A percentile compares a stretch with the other conserved stretches of the same genome.
Evolutionary conservation across 1,284 basidiomycete genomes (phyloP).

Genomic region (Cerioporus squamosus): DNA sequence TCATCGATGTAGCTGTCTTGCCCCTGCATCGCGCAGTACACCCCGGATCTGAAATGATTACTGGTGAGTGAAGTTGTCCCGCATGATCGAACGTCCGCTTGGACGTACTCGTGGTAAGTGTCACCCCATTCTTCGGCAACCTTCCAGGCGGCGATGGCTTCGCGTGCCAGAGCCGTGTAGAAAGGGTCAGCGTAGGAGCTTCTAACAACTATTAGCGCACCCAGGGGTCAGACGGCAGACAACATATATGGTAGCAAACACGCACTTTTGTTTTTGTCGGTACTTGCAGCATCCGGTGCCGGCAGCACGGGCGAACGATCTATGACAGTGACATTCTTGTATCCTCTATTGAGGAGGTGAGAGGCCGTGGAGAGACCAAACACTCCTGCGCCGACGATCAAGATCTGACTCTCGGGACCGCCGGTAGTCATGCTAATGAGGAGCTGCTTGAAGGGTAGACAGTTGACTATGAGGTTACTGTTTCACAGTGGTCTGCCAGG

Average conservation of each 20-base stretch:
- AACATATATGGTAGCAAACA: slow-evolving; percentile 5
- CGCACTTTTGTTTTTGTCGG: slow-evolving; percentile 84
- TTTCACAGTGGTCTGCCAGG: no score
- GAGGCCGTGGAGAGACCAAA: slow-evolving; percentile 88
- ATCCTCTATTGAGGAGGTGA: slow-evolving; percentile 73
- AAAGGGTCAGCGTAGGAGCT: slow-evolving; percentile 71
- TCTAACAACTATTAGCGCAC: slow-evolving; percentile 57
- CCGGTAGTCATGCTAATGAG: not conserved
- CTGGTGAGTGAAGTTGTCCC: not conserved
- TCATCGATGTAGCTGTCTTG: slow-evolving; percentile 47
- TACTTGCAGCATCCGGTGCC: slow-evolving; percentile 80
- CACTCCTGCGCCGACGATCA: slow-evolving; percentile 86
- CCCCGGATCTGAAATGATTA: slow-evolving; percentile 60
- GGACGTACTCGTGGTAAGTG: slow-evolving; percentile 81
- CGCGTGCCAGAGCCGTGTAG: slow-evolving; percentile 72
- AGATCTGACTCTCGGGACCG: slow-evolving; percentile 41
- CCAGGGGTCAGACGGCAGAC: not conserved
- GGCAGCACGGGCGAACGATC: slow-evolving; percentile 71
- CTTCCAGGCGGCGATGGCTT: slow-evolving; percentile 78
- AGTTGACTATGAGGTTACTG: no score
- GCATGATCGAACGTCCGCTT: not conserved
- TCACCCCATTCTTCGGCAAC: slow-evolving; percentile 67
- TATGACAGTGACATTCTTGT: slow-evolving; percentile 71
- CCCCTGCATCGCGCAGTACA: slow-evolving; percentile 53
- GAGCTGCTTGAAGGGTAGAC: no score